Conservation (phyloP, 1,284 basidiomycete genomes). For the Fomitopsis pinicola region DNA sequence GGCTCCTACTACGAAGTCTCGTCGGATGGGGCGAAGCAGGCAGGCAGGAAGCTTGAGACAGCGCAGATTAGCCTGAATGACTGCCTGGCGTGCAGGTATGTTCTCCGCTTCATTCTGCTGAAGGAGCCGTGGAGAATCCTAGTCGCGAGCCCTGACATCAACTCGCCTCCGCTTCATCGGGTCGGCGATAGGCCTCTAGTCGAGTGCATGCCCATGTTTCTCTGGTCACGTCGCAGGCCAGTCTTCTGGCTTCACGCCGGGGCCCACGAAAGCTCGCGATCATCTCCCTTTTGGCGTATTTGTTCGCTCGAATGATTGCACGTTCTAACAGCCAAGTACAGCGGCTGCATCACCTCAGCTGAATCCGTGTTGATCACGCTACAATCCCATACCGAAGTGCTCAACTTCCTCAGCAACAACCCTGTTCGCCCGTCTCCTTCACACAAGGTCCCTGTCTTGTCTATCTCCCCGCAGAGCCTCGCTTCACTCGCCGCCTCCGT, state of each 20-base stretch:
- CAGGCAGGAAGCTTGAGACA: conserved; percentile 70
- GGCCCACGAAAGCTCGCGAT: no score
- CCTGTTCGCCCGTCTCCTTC: conserved; percentile 32
- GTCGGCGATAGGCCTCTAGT: no score
- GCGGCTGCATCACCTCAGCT: conserved; percentile 97
- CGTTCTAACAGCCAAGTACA: conserved; percentile 27
- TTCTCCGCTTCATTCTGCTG: conserved; percentile 6
- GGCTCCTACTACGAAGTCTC: conserved; percentile 80
- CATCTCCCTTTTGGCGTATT: no score
- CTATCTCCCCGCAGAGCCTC: conserved; percentile 89
- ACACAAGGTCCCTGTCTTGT: conserved; percentile 70
- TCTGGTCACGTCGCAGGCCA: neutral
- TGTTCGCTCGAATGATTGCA: no score
- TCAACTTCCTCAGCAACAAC: conserved; percentile 68
- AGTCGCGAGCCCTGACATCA: no score
- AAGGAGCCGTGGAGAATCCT: no score
- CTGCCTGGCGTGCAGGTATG: conserved; percentile 86
- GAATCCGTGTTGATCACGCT: conserved; percentile 97
- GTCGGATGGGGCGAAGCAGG: conserved; percentile 17
- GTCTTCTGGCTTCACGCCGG: no score
- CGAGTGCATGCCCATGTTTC: no score
- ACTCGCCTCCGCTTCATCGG: no score
- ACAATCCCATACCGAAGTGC: conserved; percentile 92
- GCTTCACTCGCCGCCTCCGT: conserved; percentile 84
- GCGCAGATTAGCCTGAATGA: conserved; percentile 96